Percentiles rank a stretch among this genome's conserved stretches.
Evolutionary conservation across 257 asterid species (phyloP).

Genomic region (Osmanthus fragrans): DNA sequence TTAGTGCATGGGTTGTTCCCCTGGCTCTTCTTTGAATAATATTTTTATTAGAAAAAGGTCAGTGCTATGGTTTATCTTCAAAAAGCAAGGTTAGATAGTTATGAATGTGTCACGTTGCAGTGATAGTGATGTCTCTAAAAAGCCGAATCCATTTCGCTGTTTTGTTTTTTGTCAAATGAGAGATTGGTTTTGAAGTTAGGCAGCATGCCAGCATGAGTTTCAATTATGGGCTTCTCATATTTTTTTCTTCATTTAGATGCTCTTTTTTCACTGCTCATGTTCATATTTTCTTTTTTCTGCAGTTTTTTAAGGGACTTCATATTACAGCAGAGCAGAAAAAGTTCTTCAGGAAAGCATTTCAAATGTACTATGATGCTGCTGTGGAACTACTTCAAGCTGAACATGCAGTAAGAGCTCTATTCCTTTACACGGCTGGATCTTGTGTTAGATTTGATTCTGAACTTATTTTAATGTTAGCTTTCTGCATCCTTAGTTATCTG

Average conservation of each 20-base stretch:
- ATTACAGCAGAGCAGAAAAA: constrained; percentile 80
- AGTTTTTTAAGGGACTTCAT: constrained; percentile 87
- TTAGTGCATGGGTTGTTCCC: neutral
- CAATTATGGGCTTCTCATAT: neutral
- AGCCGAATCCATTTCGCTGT: constrained; percentile 6
- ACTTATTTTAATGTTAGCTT: constrained; percentile 4
- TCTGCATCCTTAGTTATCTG: neutral
- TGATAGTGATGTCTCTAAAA: constrained; percentile 17
- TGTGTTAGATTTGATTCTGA: constrained; percentile 17
- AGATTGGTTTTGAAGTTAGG: constrained; percentile 11
- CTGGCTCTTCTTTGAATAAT: neutral
- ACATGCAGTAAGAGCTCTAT: constrained; percentile 67
- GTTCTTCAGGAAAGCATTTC: constrained; percentile 74
- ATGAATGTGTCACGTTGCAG: constrained; percentile 3
- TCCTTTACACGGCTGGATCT: constrained; percentile 6
- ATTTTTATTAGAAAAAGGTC: neutral
- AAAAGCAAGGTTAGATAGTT: neutral
- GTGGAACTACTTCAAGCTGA: constrained; percentile 89
- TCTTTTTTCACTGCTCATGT: constrained; percentile 22
- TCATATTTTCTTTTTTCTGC: constrained; percentile 26
- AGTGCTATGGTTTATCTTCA: neutral
- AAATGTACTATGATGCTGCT: constrained; percentile 75
- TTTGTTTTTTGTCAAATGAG: constrained; percentile 9
- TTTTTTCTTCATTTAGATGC: neutral
- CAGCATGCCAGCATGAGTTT: neutral